A percentile compares a stretch with the other conserved stretches of the same genome.
Conservation (phyloP, 2,329 filamentous ascomycete species). For the Colletotrichum sp. region DNA sequence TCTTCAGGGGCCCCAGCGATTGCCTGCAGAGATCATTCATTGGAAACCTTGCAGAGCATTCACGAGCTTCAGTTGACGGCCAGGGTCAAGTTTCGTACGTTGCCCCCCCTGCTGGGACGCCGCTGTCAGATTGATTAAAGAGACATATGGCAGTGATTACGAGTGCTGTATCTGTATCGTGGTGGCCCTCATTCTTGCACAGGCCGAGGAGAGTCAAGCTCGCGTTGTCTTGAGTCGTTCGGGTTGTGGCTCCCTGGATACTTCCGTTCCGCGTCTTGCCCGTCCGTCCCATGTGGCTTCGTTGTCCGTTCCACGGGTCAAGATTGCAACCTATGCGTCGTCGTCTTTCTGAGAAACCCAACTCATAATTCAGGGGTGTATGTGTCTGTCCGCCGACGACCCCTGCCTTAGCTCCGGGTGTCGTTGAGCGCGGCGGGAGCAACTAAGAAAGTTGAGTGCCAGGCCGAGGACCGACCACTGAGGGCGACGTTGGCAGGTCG, state of each 20-base stretch:
- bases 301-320: background rate
- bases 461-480: background rate
- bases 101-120: background rate
- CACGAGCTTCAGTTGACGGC: constrained; percentile 1
- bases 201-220: background rate
- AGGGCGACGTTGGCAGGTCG: background rate
- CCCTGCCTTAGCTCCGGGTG: constrained; percentile 19
- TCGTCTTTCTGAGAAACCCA: background rate
- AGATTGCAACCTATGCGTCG: background rate
- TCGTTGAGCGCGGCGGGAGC: background rate
- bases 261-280: background rate
- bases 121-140: constrained; percentile 5
- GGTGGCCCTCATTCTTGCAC: background rate
- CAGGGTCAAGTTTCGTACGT: background rate
- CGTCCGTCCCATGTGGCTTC: background rate
- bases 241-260: background rate
- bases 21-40: constrained; percentile 16
- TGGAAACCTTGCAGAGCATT: background rate
- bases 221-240: background rate
- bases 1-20: constrained; percentile 7
- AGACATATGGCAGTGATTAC: background rate
- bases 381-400: background rate
- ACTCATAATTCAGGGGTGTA: constrained; percentile 5
- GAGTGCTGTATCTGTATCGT: background rate
- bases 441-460: constrained; percentile 7